Conservation (phyloP, 1,139 yeast genomes). For the Yamadazyma friedrichii region DNA sequence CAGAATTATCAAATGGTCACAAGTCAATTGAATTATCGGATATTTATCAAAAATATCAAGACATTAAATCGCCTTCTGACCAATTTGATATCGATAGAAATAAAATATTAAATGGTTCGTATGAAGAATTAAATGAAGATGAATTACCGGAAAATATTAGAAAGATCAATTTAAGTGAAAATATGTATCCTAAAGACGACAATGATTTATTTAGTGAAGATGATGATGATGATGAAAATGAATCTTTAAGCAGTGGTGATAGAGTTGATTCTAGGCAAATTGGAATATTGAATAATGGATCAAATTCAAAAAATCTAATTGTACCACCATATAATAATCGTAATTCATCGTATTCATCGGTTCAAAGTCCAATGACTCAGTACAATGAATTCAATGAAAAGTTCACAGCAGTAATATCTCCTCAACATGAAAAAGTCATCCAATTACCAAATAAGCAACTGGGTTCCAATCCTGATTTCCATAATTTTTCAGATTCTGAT, state of each 20-base stretch:
- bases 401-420: conserved; percentile 25
- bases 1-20: conserved; percentile 19
- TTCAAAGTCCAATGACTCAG: conserved; percentile 51
- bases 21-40: conserved; percentile 43
- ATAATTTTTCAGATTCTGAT: conserved; percentile 7
- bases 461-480: neutral
- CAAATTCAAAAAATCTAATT: conserved; percentile 14
- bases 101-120: conserved; percentile 36
- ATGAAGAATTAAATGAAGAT: conserved; percentile 35
- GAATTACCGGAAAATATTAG: conserved; percentile 34
- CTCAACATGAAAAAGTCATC: conserved; percentile 14
- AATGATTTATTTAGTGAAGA: conserved; percentile 39
- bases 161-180: conserved; percentile 27
- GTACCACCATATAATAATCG: conserved; percentile 30
- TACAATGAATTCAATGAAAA: conserved; percentile 53
- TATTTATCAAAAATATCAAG: conserved; percentile 45
- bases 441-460: conserved; percentile 22
- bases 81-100: conserved; percentile 31
- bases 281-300: conserved; percentile 17
- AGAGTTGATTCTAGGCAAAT: conserved; percentile 28
- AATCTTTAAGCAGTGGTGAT: conserved; percentile 21
- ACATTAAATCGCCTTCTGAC: conserved; percentile 43
- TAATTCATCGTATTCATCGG: conserved; percentile 41
- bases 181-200: conserved; percentile 40
- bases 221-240: conserved; percentile 20